Evolutionary conservation across 2,329 filamentous ascomycete genomes (phyloP).

Genomic region (Rhynchosporium agropyri): DNA sequence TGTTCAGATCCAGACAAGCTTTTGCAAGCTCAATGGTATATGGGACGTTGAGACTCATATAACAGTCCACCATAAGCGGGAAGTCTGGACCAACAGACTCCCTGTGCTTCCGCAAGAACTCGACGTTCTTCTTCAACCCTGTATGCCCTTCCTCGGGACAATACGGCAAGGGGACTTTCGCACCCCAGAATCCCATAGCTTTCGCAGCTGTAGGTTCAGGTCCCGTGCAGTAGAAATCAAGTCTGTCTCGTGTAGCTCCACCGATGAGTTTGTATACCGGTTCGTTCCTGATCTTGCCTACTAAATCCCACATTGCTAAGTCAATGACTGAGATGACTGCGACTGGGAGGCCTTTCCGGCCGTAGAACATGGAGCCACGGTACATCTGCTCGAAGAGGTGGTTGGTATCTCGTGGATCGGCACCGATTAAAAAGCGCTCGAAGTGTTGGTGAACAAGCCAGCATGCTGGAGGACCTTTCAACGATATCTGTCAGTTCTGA

Average conservation of each 20-base stretch:
- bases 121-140: conserved; percentile 85
- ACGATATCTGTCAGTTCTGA: conserved; percentile 17
- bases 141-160: conserved; percentile 84
- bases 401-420: conserved; percentile 89
- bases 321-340: conserved; percentile 95
- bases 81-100: conserved; percentile 87
- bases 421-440: conserved; percentile 84
- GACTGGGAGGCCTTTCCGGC: conserved; percentile 85
- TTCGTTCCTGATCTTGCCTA: conserved; percentile 89
- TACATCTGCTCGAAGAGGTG: conserved; percentile 97
- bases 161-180: conserved; percentile 87
- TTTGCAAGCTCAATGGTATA: conserved; percentile 93
- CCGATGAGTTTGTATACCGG: conserved; percentile 95
- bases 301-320: conserved; percentile 86
- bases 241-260: conserved; percentile 78
- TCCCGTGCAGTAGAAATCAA: conserved; percentile 94
- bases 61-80: conserved; percentile 93
- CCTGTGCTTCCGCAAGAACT: conserved; percentile 82
- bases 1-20: conserved; percentile 78
- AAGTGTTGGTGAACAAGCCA: conserved; percentile 95
- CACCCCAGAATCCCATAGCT: conserved; percentile 85
- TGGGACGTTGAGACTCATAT: conserved; percentile 91
- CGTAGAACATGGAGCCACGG: conserved; percentile 93
- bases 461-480: conserved; percentile 77
- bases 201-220: conserved; percentile 81